phyloP scores from a whole-genome alignment of 768 basidiomycete species.

The Boletales sp. region DNA sequence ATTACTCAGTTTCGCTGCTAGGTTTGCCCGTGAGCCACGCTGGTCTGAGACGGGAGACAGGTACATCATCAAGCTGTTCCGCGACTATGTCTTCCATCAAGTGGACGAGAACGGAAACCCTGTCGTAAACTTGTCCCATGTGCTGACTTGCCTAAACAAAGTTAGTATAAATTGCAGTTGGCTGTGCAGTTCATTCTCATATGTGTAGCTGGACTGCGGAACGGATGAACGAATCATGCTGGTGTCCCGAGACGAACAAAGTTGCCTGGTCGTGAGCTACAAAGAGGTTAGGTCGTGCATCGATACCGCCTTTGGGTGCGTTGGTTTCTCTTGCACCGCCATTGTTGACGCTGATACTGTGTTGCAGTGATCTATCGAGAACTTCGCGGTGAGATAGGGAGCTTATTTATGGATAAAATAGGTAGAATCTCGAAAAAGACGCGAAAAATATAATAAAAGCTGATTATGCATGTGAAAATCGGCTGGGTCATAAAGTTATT shows the following conservation, averaged over 20 bases:
- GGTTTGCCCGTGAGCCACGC: conserved; percentile 90
- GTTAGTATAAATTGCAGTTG: conserved; percentile 35
- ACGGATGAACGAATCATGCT: conserved; percentile 95
- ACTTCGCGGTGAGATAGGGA: conserved; percentile 16
- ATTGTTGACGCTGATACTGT: neutral
- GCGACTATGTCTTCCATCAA: conserved; percentile 98
- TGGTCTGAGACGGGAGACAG: conserved; percentile 99
- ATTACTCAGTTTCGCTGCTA: conserved; percentile 29
- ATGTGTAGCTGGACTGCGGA: conserved; percentile 78
- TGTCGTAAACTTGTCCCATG: conserved; percentile 86
- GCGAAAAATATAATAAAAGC: conserved; percentile 45
- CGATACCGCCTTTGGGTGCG: conserved; percentile 79
- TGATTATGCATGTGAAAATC: neutral
- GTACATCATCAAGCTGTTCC: conserved; percentile 97
- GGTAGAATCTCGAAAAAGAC: conserved; percentile 68
- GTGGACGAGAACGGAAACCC: conserved; percentile 89
- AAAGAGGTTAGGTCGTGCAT: conserved; percentile 87
- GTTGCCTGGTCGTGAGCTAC: conserved; percentile 90
- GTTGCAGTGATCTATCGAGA: conserved; percentile 44
- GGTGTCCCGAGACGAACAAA: conserved; percentile 92
- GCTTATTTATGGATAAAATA: conserved; percentile 42
- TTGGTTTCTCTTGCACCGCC: neutral
- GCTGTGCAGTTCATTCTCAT: neutral
- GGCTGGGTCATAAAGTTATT: neutral
- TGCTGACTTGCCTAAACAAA: conserved; percentile 92